A percentile compares a stretch with the other conserved stretches of the same genome.
Conservation (phyloP, 495 filamentous ascomycete species). For the Xylaria cubensis region DNA sequence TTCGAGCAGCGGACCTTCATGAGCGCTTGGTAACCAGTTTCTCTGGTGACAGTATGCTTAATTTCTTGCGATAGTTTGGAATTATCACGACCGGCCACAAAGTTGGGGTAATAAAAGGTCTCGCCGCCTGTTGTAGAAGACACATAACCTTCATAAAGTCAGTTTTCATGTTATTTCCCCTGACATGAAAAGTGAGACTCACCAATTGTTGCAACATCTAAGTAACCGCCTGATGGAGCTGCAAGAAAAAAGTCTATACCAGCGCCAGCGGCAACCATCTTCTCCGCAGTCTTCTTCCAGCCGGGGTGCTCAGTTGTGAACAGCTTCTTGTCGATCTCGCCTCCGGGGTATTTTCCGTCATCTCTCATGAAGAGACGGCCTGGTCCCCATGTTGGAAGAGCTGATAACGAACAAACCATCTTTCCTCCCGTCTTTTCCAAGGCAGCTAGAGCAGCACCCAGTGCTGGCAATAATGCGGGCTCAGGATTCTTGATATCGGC, state of each 20-base stretch:
- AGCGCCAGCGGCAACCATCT: conserved; percentile 86
- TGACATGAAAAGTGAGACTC: conserved; percentile 40
- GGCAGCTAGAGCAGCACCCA: conserved; percentile 81
- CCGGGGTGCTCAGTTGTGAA: conserved; percentile 87
- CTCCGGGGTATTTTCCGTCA: conserved; percentile 82
- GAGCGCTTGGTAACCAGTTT: conserved; percentile 94
- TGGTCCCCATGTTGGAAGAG: conserved; percentile 89
- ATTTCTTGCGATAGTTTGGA: conserved; percentile 86
- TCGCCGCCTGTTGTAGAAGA: conserved; percentile 87
- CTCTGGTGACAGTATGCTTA: conserved; percentile 83
- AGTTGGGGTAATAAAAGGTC: conserved; percentile 95
- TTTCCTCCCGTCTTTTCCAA: conserved; percentile 89
- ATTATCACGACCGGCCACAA: conserved; percentile 83
- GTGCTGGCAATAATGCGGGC: conserved; percentile 80
- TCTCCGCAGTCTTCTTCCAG: conserved; percentile 82
- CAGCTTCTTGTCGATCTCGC: conserved; percentile 90
- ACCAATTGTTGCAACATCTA: conserved; percentile 96
- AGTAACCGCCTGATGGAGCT: conserved; percentile 84
- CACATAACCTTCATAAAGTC: conserved; percentile 62
- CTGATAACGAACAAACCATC: conserved; percentile 83
- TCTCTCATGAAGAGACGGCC: conserved; percentile 83
- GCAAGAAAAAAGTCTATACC: conserved; percentile 95
- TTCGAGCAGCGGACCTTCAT: conserved; percentile 99
- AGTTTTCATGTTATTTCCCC: conserved; percentile 20
- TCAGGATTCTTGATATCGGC: conserved; percentile 86